These are phyloP conservation scores for Jacaranda copaia DNA, from an alignment of 257 asterid genomes.

Conservation along the genomic window DNA sequence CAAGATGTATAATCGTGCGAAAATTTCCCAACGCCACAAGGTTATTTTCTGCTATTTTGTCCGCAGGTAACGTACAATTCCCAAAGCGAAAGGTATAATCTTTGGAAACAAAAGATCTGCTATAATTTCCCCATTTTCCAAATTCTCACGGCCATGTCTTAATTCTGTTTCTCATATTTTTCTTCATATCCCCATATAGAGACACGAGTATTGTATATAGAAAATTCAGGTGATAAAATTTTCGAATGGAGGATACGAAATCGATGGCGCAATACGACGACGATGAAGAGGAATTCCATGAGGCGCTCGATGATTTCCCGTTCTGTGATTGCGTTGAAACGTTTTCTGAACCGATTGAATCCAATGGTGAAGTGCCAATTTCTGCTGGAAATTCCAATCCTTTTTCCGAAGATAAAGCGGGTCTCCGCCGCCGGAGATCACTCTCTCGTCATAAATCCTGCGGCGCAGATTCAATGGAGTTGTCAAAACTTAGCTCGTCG, in stretches of 20 bases:
- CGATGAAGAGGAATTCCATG: constrained; percentile 54
- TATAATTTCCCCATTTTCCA: not conserved
- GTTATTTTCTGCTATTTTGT: not conserved
- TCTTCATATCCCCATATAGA: no score
- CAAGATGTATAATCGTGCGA: constrained; percentile 12
- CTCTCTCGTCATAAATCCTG: constrained; percentile 29
- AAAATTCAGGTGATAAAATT: constrained; percentile 10
- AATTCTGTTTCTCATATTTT: no score
- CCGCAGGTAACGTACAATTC: constrained; percentile 36
- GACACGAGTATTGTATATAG: not conserved
- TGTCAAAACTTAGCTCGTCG: constrained; percentile 38
- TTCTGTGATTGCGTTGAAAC: constrained; percentile 55
- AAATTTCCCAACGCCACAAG: constrained; percentile 17
- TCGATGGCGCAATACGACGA: constrained; percentile 36
- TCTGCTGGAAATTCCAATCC: constrained; percentile 36
- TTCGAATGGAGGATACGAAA: constrained; percentile 49
- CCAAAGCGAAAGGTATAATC: constrained; percentile 24
- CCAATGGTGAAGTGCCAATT: constrained; percentile 35
- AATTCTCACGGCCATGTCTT: no score
- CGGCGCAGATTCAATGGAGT: constrained; percentile 35
- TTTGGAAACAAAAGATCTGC: not conserved
- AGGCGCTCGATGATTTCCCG: constrained; percentile 63
- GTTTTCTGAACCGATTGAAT: constrained; percentile 36
- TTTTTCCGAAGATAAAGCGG: constrained; percentile 38
- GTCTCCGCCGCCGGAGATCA: constrained; percentile 54